Evolutionary conservation across 139 green algal genomes (phyloP).

Genomic region (Desmodesmus armatus): DNA sequence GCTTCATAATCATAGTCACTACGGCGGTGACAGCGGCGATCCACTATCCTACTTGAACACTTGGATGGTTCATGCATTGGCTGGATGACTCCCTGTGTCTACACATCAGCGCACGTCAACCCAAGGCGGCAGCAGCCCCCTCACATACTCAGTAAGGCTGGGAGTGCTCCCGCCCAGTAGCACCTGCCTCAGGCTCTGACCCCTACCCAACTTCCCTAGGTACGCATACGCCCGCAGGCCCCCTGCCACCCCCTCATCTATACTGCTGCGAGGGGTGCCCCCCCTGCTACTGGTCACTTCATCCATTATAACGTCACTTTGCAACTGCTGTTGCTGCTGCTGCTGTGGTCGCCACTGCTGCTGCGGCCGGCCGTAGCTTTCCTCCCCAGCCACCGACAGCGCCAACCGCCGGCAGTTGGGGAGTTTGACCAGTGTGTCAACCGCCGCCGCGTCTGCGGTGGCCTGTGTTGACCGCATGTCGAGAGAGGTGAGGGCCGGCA

Average conservation of each 20-base stretch:
- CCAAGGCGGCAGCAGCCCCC: no score
- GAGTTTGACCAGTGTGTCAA: slow-evolving; percentile 1
- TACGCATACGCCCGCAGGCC: not conserved
- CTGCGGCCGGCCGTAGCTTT: not conserved
- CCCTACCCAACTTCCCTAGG: not conserved
- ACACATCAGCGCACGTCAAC: no score
- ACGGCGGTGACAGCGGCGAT: no score
- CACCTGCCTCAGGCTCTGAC: slow-evolving; percentile 26
- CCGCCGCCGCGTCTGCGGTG: not conserved
- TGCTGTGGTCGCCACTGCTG: not conserved
- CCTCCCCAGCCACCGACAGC: not conserved
- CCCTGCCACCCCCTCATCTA: not conserved
- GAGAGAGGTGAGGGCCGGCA: not conserved
- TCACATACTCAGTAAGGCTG: no score
- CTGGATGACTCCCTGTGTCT: no score
- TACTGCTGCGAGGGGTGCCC: not conserved
- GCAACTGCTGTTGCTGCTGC: not conserved
- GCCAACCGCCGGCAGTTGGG: not conserved
- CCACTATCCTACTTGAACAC: no score
- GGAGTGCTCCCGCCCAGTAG: no score
- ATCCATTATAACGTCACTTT: not conserved
- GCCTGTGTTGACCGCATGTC: slow-evolving; percentile 2
- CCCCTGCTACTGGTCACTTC: not conserved
- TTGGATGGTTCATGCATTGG: no score
- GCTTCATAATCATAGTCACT: no score